Base-by-base conservation (phyloP, 1,284 basidiomycete genomes). In the Apiotrichum sp. region DNA sequence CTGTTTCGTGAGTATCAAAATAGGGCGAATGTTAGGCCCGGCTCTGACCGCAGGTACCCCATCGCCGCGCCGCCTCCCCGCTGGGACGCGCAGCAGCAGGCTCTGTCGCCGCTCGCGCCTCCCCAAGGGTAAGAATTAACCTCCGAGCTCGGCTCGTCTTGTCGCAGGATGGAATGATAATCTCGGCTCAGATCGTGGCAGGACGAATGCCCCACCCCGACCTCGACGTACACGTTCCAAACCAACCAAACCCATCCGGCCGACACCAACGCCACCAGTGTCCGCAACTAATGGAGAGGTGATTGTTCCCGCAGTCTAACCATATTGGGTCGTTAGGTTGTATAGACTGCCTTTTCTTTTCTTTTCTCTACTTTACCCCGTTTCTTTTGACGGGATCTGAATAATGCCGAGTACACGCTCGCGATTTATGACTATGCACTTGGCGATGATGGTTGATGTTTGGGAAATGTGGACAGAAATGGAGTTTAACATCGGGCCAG, bases 1-100 rank as follows among this genome's bases (percentile, higher is more conserved):
- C 89, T 33, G 81, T 84, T 55, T 83, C 85, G 85, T 91, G 35
- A 48, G 47, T 38, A 31, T 16, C 11, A 4, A 1, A 13, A 38
- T 7, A 7, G 36, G 7, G 7, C 36, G 36, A 13, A 38, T 13
- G 9, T 6, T 14, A 31, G 6, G 2, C 4, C 5, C 5, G 9
- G 4, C 3, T 35, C 36, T 48, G 29, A 48, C 35, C 31, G 3
- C 36, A 48, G 47, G 11, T 48, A 48, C 36, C 22, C 47, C 9
- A 35, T 48, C 6, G 8, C 11, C 10, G 35, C 35, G n/a, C 47
- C 47, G 16, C 35, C 47, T 14, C 47, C 47, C 10, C 47, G 47
- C 29, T 48, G 35, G 35, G 47, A 38, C 32, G 16, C 14, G 3
- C 3, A 10, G 14, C 2, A 38, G 35, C 22, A 22, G 22, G 22